Percentiles rank a stretch among this genome's conserved stretches.
Conservation (phyloP, 495 filamentous ascomycete species). For the Endocarpon pusillum region DNA sequence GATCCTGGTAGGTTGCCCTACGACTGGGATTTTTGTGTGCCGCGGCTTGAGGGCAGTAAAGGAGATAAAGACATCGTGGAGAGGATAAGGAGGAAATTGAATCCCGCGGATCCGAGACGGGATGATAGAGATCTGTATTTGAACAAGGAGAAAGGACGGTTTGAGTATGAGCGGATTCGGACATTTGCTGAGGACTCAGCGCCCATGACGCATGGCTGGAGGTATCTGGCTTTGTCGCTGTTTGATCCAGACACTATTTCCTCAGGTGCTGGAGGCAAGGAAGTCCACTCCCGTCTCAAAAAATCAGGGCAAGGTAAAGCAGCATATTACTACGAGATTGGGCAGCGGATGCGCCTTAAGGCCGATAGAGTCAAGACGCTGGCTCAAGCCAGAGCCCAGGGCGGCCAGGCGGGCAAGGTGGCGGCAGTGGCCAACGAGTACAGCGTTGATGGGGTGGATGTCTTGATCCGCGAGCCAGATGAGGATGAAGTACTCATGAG, state of each 20-base stretch:
- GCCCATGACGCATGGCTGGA: no score
- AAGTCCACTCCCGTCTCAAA: conserved; percentile 5
- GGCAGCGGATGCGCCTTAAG: conserved; percentile 48
- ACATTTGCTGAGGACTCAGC: conserved; percentile 47
- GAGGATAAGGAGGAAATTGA: conserved; percentile 57
- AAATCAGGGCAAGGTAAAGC: conserved; percentile 41
- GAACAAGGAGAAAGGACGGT: conserved; percentile 26
- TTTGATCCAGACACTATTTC: no score
- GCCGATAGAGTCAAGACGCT: conserved; percentile 36
- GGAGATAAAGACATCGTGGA: no score
- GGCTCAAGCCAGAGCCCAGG: conserved; percentile 26
- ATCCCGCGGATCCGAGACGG: conserved; percentile 47
- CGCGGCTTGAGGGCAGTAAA: conserved; percentile 34
- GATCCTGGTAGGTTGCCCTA: conserved; percentile 41
- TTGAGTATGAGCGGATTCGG: conserved; percentile 64
- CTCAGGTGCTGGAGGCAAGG: conserved; percentile 16
- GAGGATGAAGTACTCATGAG: conserved; percentile 35
- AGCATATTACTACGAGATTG: conserved; percentile 81
- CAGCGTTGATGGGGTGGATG: conserved; percentile 37
- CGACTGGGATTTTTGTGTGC: conserved; percentile 72
- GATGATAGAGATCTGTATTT: conserved; percentile 54
- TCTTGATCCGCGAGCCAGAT: conserved; percentile 34
- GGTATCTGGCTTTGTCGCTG: conserved; percentile 41
- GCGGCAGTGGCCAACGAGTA: conserved; percentile 25
- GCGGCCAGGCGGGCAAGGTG: conserved; percentile 12